Evolutionary conservation across 306 rosid genomes (phyloP), one percentile per base, ranked within the genome.

Genomic region (Medicago arabica): DNA sequence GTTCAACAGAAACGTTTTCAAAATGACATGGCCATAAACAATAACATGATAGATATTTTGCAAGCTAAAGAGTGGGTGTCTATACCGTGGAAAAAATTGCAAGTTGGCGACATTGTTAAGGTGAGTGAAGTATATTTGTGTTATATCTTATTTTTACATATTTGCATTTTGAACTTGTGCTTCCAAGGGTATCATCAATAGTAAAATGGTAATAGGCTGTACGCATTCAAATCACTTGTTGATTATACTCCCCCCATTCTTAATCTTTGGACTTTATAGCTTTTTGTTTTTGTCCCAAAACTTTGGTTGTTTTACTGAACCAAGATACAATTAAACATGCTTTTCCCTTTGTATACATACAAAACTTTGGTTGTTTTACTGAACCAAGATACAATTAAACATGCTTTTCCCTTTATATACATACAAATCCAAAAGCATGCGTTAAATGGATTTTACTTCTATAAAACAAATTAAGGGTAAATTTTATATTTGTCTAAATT

Each of bases 91-190:
- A 93, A 93, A 85, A 88, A 75, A 84, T 83, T 93, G 83, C 98
- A 91, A 82, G 98, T 91, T 80, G 98, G 98, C 17, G 97, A 93
- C 80, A 69, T 93, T 67, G 86, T 93, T 71, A 85, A 86, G 97
- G 98, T 93, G 77, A 84, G 91, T 77, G 38, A 40, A 79, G 59
- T 69, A 59, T 74, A 28, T 28, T 3, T 28, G 62, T n/a, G 51
- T 61, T 62, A 19, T 43, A 67, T 54, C 64, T 69, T 47, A 71
- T 77, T 31, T 47, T 74, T 70, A 69, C 57, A n/a, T 41, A 12
- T 39, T 16, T 78, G 19, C 58, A 17, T 59, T 75, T 75, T 60
- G 21, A 74, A 19, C 74, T 55, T 47, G 44, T 70, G 16, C 71
- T 75, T 62, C 43, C 4, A 19, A 3, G 59, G 53, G 70, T 34